Conservation (phyloP, 2,329 filamentous ascomycete species). For the Penicillium sp. region DNA sequence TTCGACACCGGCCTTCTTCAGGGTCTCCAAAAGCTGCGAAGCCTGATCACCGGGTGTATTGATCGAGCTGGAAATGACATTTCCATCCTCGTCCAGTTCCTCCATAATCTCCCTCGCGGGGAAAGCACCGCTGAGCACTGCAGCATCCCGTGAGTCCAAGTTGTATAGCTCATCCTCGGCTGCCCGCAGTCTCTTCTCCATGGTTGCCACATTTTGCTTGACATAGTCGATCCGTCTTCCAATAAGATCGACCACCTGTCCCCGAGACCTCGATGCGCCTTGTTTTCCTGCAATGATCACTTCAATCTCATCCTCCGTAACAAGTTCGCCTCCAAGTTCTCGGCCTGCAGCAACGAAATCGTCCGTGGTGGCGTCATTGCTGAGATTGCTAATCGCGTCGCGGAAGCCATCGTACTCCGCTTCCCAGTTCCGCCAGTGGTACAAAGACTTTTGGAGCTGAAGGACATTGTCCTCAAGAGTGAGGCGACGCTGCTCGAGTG, state of each 20-base stretch:
- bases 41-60: slow-evolving; percentile 65
- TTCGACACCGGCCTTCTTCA: slow-evolving; percentile 71
- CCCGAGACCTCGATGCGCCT: slow-evolving; percentile 48
- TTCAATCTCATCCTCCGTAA: slow-evolving; percentile 51
- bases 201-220: slow-evolving; percentile 67
- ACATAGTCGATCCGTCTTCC: slow-evolving; percentile 84
- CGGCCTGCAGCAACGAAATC: slow-evolving; percentile 50
- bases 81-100: slow-evolving; percentile 84
- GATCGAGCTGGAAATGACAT: slow-evolving; percentile 66
- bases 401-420: slow-evolving; percentile 86
- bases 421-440: slow-evolving; percentile 87
- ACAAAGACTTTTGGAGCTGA: slow-evolving; percentile 69
- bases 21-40: slow-evolving; percentile 63
- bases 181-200: slow-evolving; percentile 67
- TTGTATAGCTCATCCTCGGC: slow-evolving; percentile 64
- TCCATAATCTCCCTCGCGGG: slow-evolving; percentile 89
- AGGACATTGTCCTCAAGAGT: slow-evolving; percentile 71
- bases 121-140: slow-evolving; percentile 62
- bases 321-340: slow-evolving; percentile 45
- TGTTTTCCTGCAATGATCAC: slow-evolving; percentile 50
- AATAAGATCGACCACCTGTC: slow-evolving; percentile 64
- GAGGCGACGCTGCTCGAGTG: slow-evolving; percentile 69
- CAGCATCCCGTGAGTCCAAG: slow-evolving; percentile 56
- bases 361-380: slow-evolving; percentile 47
- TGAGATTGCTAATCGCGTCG: slow-evolving; percentile 65